Percentiles rank a stretch among this genome's conserved stretches.
Conservation (phyloP, 139 green algal species). For the Micractinium sp. region DNA sequence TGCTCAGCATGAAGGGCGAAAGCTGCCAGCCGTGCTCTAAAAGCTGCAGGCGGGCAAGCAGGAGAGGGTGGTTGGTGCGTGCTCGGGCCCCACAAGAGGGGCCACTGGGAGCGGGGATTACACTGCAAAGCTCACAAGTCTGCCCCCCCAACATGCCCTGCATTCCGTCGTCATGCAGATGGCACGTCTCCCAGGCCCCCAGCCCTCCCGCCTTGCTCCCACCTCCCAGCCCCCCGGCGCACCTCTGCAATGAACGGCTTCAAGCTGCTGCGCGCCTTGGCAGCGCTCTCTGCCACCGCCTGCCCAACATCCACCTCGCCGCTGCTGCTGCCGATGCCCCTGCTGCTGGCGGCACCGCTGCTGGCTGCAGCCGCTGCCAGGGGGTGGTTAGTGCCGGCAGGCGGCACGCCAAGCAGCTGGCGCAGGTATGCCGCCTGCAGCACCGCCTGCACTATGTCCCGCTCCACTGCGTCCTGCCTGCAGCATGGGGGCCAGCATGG, state of each 20-base stretch:
- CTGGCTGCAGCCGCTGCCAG: background rate
- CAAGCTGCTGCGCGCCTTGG: conserved; percentile 7
- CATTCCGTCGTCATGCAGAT: too few species aligned
- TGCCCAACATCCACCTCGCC: background rate
- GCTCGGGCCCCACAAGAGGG: too few species aligned
- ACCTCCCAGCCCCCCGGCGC: background rate
- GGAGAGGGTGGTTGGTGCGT: too few species aligned
- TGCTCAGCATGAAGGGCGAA: conserved; percentile 68
- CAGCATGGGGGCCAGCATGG: background rate
- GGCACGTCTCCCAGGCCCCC: too few species aligned
- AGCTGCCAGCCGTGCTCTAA: conserved; percentile 54
- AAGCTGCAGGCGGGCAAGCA: conserved; percentile 27
- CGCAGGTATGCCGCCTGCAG: conserved; percentile 73
- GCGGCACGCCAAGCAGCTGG: conserved; percentile 15
- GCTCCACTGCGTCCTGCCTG: conserved; percentile 19
- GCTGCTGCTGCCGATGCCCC: too few species aligned
- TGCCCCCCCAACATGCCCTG: too few species aligned
- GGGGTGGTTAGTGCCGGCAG: background rate
- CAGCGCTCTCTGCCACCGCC: background rate
- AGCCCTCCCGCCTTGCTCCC: background rate
- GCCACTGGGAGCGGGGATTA: background rate
- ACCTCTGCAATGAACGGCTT: conserved; percentile 28
- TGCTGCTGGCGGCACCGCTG: background rate
- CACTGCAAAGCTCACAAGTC: background rate
- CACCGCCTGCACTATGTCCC: conserved; percentile 66